Evolutionary conservation across 768 basidiomycete species (phyloP).

Genomic region (Symmetrospora coprosmae): DNA sequence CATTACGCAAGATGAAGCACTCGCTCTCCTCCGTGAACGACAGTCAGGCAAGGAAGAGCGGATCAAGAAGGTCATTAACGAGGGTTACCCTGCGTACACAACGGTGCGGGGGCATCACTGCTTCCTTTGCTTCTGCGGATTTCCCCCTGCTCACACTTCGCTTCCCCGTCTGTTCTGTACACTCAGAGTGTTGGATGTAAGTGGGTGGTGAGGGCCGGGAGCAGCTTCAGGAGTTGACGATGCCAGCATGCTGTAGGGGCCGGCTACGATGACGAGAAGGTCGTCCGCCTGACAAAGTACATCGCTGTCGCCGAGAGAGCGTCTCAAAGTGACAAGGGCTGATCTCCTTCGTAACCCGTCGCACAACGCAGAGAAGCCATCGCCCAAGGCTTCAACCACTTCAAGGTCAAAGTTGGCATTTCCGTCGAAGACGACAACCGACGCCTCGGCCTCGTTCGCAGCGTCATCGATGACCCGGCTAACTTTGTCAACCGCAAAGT

Average conservation of each 20-base stretch:
- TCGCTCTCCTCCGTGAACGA: constrained; percentile 62
- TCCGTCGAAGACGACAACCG: constrained; percentile 67
- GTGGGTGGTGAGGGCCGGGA: too few species aligned
- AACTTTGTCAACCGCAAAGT: constrained; percentile 48
- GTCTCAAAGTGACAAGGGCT: too few species aligned
- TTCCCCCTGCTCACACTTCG: too few species aligned
- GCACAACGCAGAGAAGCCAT: constrained; percentile 53
- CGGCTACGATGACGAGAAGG: constrained; percentile 84
- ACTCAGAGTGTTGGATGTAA: too few species aligned
- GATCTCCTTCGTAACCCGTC: too few species aligned
- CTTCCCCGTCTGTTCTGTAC: too few species aligned
- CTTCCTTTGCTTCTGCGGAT: too few species aligned
- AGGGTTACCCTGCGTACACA: constrained; percentile 30
- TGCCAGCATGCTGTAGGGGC: constrained; percentile 30
- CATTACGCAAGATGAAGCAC: constrained; percentile 77
- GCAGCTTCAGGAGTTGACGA: background rate
- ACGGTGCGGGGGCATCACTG: too few species aligned
- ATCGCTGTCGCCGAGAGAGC: too few species aligned
- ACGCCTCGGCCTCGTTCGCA: constrained; percentile 74
- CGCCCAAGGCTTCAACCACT: constrained; percentile 82
- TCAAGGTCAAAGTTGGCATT: constrained; percentile 86
- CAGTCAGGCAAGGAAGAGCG: constrained; percentile 63
- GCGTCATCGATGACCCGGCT: constrained; percentile 84
- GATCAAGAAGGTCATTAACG: constrained; percentile 52
- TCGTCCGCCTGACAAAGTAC: constrained; percentile 56